Evolutionary conservation across 2,329 filamentous ascomycete genomes (phyloP).

Genomic region (Thielaviopsis ethacetica): DNA sequence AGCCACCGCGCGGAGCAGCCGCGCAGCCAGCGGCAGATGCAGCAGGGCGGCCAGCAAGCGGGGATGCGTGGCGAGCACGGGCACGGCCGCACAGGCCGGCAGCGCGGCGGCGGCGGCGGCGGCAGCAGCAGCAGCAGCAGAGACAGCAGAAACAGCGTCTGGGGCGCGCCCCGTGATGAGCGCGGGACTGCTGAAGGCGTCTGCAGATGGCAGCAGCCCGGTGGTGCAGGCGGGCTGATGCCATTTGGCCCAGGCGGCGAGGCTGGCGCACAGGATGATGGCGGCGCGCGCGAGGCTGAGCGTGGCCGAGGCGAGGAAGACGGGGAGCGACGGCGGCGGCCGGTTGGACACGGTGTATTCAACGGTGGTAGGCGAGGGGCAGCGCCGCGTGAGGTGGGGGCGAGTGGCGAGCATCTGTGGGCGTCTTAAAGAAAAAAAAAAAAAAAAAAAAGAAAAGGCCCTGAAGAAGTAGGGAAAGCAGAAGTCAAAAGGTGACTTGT

Average conservation of each 20-base stretch:
- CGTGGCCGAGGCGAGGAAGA: constrained; percentile 28
- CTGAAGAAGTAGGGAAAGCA: background rate
- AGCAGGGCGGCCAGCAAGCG: constrained; percentile 19
- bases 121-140: no score
- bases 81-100: constrained; percentile 16
- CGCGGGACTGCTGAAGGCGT: background rate
- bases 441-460: background rate
- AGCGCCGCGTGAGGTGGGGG: constrained; percentile 44
- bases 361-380: constrained; percentile 74
- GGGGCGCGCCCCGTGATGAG: constrained; percentile 5
- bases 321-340: constrained; percentile 33
- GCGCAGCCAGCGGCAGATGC: constrained; percentile 19
- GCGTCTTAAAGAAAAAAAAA: background rate
- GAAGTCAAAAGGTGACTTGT: background rate
- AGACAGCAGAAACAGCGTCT: no score
- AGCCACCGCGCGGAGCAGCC: constrained; percentile 25
- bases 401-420: constrained; percentile 49
- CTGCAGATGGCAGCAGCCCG: background rate
- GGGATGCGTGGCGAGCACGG: constrained; percentile 17
- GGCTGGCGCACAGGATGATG: constrained; percentile 26
- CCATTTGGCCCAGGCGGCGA: constrained; percentile 35
- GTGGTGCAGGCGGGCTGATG: constrained; percentile 16
- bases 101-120: constrained; percentile 13
- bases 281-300: constrained; percentile 28
- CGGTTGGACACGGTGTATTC: constrained; percentile 83